Base-by-base conservation (phyloP, 108 stramenopile genomes). In the Asterionellopsis glacialis region DNA sequence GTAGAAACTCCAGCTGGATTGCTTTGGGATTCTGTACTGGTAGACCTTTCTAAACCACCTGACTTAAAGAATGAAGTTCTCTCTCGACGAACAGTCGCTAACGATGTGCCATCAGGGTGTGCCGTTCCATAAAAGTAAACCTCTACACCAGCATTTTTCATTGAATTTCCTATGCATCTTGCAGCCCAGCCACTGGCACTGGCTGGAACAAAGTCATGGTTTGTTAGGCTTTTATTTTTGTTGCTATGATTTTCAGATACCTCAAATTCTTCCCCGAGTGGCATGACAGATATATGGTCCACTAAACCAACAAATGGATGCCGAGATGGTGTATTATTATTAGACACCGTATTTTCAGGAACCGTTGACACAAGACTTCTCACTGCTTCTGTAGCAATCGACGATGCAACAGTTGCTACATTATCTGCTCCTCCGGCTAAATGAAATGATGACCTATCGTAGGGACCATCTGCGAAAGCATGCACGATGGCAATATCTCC, bases 391-490 rank as follows among this genome's bases (percentile, higher is more conserved):
- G 13, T 47, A 10, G 75, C 72, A 18, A 84, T 18, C 12, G 57
- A 11, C 21, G 75, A 72, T 11, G 82, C 85, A 13, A 87, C 82
- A 18, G 64, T 53, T 16, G 77, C 69, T 16, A 93, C 80, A 41
- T 52, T 41, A 42, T 69, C 61, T 0, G 57, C 48, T 13, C 57
- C 50, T 47, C 84, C 90, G 12, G 91, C 87, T 51, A 93, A 53
- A 67, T 93, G 91, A 66, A 93, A 81, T 9, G 91, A 93, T 28
- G 91, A 87, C 78, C 91, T 67, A 64, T 93, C 80, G 64, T 93
- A 93, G 9, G 78, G 72, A 2, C 58, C 63, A 68, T 89, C 85
- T 16, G 85, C 78, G 61, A 68, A 93, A 9, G 91, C 91, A 75
- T 89, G 91, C 39, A 93, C 77, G 16, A 93, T 55, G 19, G 68